These are phyloP conservation scores for Penicillium sp. DNA, from an alignment of 2,329 filamentous ascomycete genomes.

Conservation along the genomic window DNA sequence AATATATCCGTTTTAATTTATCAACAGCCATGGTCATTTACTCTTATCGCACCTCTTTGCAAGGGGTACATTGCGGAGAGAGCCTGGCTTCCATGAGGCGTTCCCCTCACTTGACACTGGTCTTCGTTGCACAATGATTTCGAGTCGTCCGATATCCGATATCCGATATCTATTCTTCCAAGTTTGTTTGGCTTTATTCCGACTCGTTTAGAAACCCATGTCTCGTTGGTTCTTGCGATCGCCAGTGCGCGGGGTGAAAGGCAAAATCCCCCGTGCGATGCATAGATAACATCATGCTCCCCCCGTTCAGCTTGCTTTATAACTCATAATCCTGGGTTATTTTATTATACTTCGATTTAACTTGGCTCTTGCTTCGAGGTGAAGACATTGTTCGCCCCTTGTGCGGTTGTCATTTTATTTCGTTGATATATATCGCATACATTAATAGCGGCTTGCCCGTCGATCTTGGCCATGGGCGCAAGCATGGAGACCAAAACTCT, in stretches of 20 bases:
- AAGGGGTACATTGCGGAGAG: background rate
- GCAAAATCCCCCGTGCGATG: background rate
- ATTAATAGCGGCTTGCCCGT: no score
- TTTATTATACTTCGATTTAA: conserved; percentile 7
- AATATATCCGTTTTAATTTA: background rate
- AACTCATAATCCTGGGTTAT: background rate
- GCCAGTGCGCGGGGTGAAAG: conserved; percentile 10
- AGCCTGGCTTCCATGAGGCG: background rate
- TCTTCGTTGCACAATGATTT: background rate
- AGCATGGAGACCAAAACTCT: conserved; percentile 15
- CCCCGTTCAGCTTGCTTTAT: conserved; percentile 3
- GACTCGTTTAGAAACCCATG: background rate
- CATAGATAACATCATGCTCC: conserved; percentile 16
- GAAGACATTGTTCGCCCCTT: background rate
- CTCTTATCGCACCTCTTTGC: conserved; percentile 3
- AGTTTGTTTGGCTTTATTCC: background rate
- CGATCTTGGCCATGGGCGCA: background rate
- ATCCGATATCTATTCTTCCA: background rate
- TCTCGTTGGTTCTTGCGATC: conserved; percentile 6
- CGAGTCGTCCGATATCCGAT: background rate
- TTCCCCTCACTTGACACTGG: background rate
- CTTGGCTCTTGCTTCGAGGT: background rate
- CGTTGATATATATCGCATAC: background rate
- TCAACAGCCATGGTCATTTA: background rate
- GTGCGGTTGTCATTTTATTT: background rate